Conservation (phyloP, 129 eudicot genomes). For the Pseudognaphalium luteoalbum region DNA sequence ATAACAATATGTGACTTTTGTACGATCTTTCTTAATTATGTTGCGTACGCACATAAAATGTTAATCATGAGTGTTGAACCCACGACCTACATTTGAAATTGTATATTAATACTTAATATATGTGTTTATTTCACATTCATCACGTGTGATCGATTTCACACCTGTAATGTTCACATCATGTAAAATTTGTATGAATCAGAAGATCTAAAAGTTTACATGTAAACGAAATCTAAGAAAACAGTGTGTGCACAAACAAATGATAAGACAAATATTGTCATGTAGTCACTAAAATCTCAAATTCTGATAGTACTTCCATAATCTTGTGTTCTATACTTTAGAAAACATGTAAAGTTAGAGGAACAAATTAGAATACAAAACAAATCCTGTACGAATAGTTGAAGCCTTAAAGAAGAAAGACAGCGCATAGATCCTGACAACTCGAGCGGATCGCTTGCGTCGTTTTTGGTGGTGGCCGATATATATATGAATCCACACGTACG, state of each 20-base stretch:
- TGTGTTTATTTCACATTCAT: background rate
- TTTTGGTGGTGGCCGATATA: slow-evolving; percentile 5
- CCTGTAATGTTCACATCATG: background rate
- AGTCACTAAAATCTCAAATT: background rate
- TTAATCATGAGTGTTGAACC: background rate
- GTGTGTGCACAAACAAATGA: background rate
- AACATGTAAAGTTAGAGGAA: slow-evolving; percentile 1
- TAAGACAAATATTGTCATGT: slow-evolving; percentile 12
- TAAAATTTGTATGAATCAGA: background rate
- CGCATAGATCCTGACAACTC: background rate
- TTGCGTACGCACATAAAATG: background rate
- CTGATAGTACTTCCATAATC: slow-evolving; percentile 18
- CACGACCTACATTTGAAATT: background rate
- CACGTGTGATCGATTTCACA: background rate
- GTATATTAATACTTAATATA: background rate
- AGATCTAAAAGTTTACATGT: background rate
- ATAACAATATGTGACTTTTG: background rate
- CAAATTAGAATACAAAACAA: slow-evolving; percentile 2
- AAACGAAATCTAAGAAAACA: background rate
- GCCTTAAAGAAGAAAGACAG: slow-evolving; percentile 22
- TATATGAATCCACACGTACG: background rate
- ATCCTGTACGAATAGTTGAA: background rate
- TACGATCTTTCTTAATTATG: background rate
- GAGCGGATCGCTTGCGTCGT: background rate
- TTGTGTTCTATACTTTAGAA: background rate